A percentile compares a stretch with the other conserved stretches of the same genome.
These are phyloP conservation scores for Cicer arietinum DNA, from an alignment of 306 rosid species.

Conservation along the genomic window DNA sequence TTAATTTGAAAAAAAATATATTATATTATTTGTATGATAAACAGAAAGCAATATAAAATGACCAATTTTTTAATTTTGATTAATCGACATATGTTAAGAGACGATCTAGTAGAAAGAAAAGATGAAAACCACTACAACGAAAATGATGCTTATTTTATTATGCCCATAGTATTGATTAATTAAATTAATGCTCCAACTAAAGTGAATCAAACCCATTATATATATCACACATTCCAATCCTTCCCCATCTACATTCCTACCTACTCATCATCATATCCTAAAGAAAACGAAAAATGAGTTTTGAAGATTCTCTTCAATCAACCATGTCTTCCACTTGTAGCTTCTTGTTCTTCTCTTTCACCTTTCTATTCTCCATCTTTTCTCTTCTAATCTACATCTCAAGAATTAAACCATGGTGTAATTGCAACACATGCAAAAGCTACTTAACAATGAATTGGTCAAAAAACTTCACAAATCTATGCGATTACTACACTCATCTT, in stretches of 20 bases:
- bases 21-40: too few relatives aligned
- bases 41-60: neutral
- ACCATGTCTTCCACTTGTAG: slow-evolving; percentile 47
- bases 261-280: neutral
- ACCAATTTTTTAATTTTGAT: too few relatives aligned
- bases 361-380: slow-evolving; percentile 57
- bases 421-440: slow-evolving; percentile 61
- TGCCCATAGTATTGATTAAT: slow-evolving; percentile 30
- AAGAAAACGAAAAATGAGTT: slow-evolving; percentile 1
- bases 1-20: too few relatives aligned
- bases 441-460: slow-evolving; percentile 62
- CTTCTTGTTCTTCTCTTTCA: slow-evolving; percentile 71
- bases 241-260: neutral
- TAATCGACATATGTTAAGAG: too few relatives aligned
- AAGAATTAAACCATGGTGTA: slow-evolving; percentile 78
- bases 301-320: slow-evolving; percentile 43
- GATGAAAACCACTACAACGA: neutral
- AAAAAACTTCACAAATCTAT: slow-evolving; percentile 49
- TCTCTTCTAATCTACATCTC: slow-evolving; percentile 61
- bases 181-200: neutral
- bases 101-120: neutral
- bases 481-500: slow-evolving; percentile 87
- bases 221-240: slow-evolving; percentile 10
- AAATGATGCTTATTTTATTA: neutral
- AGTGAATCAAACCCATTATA: slow-evolving; percentile 40